These are phyloP conservation scores for Pichia cephalocereana DNA, from an alignment of 805 yeast species.

Conservation along the genomic window DNA sequence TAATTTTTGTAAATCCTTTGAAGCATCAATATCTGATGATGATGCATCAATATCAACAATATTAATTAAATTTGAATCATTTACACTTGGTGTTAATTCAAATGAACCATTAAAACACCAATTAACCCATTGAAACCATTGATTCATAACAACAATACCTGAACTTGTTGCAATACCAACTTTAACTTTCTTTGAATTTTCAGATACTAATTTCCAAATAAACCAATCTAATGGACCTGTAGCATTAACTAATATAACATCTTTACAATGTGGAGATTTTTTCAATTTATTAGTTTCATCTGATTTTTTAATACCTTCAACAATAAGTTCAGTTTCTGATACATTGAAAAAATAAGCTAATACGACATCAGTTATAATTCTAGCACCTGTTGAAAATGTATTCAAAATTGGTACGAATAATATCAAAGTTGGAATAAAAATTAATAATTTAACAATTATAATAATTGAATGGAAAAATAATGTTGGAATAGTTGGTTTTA, in stretches of 20 bases:
- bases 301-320: conserved; percentile 43
- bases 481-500: conserved; percentile 11
- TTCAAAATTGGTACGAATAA: conserved; percentile 11
- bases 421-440: conserved; percentile 18
- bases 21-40: conserved; percentile 5
- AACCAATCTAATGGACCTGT: conserved; percentile 51
- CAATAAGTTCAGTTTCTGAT: conserved; percentile 23
- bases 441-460: conserved; percentile 7
- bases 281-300: conserved; percentile 25
- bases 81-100: background rate
- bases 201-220: conserved; percentile 18
- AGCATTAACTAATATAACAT: conserved; percentile 48
- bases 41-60: conserved; percentile 7
- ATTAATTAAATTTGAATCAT: background rate
- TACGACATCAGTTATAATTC: conserved; percentile 12
- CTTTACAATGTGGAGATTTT: conserved; percentile 33
- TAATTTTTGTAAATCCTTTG: background rate
- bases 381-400: conserved; percentile 10
- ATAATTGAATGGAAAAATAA: conserved; percentile 4
- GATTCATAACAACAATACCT: conserved; percentile 7
- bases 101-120: conserved; percentile 12
- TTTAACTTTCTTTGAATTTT: conserved; percentile 8
- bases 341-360: conserved; percentile 28
- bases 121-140: conserved; percentile 1
- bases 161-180: conserved; percentile 13